A percentile compares a stretch with the other conserved stretches of the same genome.
These are phyloP conservation scores for Saxophila tyrrhenica DNA, from an alignment of 495 filamentous ascomycete genomes.

Conservation along the genomic window DNA sequence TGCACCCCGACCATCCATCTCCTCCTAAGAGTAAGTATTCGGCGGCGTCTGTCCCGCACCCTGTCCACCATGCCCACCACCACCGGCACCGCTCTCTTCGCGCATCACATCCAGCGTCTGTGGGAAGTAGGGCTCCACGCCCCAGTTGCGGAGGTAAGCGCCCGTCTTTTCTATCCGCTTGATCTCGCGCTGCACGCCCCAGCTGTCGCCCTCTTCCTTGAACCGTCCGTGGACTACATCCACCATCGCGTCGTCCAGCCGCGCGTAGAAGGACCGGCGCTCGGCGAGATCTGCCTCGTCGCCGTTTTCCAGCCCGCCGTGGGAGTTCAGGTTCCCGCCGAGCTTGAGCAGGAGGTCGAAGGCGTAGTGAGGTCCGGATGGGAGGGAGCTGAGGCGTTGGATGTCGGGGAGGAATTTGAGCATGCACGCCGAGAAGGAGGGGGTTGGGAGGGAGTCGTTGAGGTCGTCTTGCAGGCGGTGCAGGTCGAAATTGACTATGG, in stretches of 20 bases:
- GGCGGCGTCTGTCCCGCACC: not conserved
- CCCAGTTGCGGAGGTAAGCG: constrained; percentile 34
- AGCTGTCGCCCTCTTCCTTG: constrained; percentile 33
- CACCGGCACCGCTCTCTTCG: constrained; percentile 1
- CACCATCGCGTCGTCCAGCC: constrained; percentile 36
- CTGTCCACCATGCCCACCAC: not conserved
- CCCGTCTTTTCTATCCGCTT: constrained; percentile 42
- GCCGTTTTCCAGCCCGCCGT: constrained; percentile 37
- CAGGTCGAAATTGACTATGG: constrained; percentile 43
- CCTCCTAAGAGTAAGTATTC: not conserved
- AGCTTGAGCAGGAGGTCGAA: constrained; percentile 43
- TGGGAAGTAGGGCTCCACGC: constrained; percentile 39
- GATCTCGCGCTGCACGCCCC: constrained; percentile 36
- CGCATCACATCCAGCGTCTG: constrained; percentile 36
- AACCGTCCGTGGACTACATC: constrained; percentile 35
- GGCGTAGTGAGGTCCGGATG: constrained; percentile 32
- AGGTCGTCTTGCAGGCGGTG: constrained; percentile 43
- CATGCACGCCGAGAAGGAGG: constrained; percentile 37
- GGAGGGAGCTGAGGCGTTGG: constrained; percentile 33
- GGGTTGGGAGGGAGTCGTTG: constrained; percentile 33
- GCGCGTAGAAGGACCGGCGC: constrained; percentile 34
- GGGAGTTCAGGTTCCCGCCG: constrained; percentile 40
- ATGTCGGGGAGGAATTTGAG: constrained; percentile 40
- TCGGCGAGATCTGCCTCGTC: constrained; percentile 32
- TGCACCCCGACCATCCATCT: not conserved